Evolutionary conservation across 768 basidiomycete genomes (phyloP), one percentile per base, ranked within the genome.

Genomic region (Suillus plorans): DNA sequence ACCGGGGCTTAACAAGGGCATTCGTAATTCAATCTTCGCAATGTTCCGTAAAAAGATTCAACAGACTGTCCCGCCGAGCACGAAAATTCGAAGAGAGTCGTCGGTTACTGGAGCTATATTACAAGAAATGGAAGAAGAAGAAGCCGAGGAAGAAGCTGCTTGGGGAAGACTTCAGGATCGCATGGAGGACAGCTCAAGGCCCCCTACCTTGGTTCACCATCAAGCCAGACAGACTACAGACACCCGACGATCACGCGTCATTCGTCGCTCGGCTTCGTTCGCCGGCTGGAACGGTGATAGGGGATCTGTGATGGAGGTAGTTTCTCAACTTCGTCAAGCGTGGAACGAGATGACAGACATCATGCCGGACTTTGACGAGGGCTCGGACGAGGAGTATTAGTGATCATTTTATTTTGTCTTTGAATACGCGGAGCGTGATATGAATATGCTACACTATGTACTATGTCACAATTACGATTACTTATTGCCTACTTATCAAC

Each of bases 261-360:
- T 75, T 14, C 75, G 73, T 53, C 73, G 75, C 36, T 75, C 74
- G 4, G 69, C 18, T 49, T 74, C 74, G 39, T 70, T 67, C 18
- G 68, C 69, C 18, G 71, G 67, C 7, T 67, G 67, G 65, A 56
- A 13, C 37, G 20, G 50, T 4, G 44, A 12, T 3, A 49, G 47
- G 22, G 47, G 22, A 49, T 49, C 58, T 0, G 13, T 75, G 25
- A 66, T 68, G 70, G 44, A 62, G 2, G 37, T 68, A 2, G 44
- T 75, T 58, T 25, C 18, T 16, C 57, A 58, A 58, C 57, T 58
- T 25, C 57, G 57, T 16, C 14, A 58, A 41, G 36, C 13, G 9
- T 58, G 57, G 57, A 5, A 41, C 37, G 57, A 41, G 9, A 12
- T 10, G 37, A 16, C 22, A 25, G 57, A 58, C 14, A 9, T 37